phyloP scores from a whole-genome alignment of 495 filamentous ascomycete genomes.

The Talaromyces adpressus region DNA sequence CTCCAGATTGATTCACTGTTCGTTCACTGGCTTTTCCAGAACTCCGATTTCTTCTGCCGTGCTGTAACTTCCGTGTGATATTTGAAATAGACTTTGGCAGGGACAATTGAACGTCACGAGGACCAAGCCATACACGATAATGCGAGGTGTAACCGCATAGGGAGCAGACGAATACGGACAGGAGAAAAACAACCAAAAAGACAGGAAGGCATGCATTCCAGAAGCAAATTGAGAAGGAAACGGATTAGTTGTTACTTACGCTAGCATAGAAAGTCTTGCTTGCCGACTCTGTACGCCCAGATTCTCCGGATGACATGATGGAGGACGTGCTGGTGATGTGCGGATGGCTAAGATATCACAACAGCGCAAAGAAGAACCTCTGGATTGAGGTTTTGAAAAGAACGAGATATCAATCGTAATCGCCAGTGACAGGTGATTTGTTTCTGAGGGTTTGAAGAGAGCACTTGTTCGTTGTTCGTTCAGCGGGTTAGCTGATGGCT shows the following conservation, averaged over 20 bases:
- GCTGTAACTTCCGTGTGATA: neutral
- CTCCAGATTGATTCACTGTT: neutral
- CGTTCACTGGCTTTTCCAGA: neutral
- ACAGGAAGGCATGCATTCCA: neutral
- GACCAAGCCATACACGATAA: neutral
- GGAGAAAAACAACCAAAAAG: neutral
- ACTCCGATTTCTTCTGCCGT: neutral
- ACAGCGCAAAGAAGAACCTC: neutral
- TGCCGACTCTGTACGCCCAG: conserved; percentile 16
- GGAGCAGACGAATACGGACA: neutral
- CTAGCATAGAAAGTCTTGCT: conserved; percentile 28
- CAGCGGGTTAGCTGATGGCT: neutral
- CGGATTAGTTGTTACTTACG: conserved; percentile 17
- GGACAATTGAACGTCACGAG: neutral
- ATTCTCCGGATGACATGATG: conserved; percentile 12
- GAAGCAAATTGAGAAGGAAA: neutral
- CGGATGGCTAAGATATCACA: neutral
- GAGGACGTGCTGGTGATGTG: neutral
- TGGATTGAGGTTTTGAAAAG: neutral
- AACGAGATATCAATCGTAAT: neutral
- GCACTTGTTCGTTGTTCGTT: neutral
- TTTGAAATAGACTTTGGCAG: neutral
- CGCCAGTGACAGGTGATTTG: neutral
- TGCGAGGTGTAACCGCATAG: neutral
- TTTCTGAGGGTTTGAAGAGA: neutral